phyloP scores from a whole-genome alignment of 345 rosid genomes.

The Populus pruinosa region DNA sequence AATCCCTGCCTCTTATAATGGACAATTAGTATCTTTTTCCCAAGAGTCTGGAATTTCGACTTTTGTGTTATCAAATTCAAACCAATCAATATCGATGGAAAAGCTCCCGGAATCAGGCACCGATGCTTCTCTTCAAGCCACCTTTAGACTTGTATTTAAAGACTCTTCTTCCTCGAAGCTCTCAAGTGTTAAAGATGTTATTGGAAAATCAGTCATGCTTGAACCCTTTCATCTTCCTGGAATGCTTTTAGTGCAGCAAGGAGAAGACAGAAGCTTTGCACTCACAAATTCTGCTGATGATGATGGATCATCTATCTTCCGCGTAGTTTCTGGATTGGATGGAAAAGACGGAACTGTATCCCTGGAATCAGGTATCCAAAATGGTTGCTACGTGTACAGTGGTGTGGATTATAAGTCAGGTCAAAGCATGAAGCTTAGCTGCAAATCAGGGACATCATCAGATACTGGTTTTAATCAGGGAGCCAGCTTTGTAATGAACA shows the following conservation, averaged over 20 bases:
- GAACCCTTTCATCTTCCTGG: slow-evolving; percentile 87
- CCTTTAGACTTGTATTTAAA: slow-evolving; percentile 55
- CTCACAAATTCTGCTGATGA: slow-evolving; percentile 32
- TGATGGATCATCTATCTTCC: slow-evolving; percentile 42
- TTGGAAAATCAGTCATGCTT: slow-evolving; percentile 54
- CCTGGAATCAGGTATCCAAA: slow-evolving; percentile 40
- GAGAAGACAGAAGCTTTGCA: slow-evolving; percentile 29
- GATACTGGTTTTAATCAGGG: slow-evolving; percentile 34
- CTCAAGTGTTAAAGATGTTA: slow-evolving; percentile 23
- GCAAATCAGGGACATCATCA: slow-evolving; percentile 32
- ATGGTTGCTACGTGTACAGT: slow-evolving; percentile 60
- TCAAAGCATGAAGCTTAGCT: slow-evolving; percentile 41
- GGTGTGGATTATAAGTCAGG: slow-evolving; percentile 36
- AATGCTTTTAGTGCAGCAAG: slow-evolving; percentile 49
- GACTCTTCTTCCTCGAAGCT: slow-evolving; percentile 15
- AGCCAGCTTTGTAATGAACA: slow-evolving; percentile 51
- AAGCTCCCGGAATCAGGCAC: slow-evolving; percentile 52
- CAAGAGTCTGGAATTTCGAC: slow-evolving; percentile 46
- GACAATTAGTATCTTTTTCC: slow-evolving; percentile 54
- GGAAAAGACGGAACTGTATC: slow-evolving; percentile 57
- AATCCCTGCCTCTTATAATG: slow-evolving; percentile 47
- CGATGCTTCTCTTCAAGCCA: slow-evolving; percentile 50
- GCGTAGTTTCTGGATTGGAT: slow-evolving; percentile 58
- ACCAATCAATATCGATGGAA: slow-evolving; percentile 64
- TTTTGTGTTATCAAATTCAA: slow-evolving; percentile 55